Evolutionary conservation across 805 yeast species (phyloP), one percentile per base, ranked within the genome.

Genomic region (Kodamaea nitidulidarum): DNA sequence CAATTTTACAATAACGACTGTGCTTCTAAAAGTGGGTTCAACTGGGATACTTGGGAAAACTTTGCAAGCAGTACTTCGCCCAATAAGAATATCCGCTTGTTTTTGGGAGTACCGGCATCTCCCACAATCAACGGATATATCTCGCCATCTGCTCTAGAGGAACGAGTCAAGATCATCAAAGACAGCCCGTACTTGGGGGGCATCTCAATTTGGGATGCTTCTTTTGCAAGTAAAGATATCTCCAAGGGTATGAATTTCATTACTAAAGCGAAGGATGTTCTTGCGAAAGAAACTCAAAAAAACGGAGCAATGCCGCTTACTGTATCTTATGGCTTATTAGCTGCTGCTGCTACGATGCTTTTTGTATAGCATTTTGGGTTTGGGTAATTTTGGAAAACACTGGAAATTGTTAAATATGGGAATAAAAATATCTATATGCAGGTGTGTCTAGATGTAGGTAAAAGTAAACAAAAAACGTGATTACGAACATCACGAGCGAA

Each of bases 1-100:
- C 95, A 87, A 65, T 88, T 88, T 64, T 88, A 87, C 73, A 88
- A 88, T 75, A 88, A 88, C 63, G 70, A 80, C 53, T 84, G 95
- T 61, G 63, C 74, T 33, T 64, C 79, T 36, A 55, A 56, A 12
- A 43, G 44, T 22, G 12, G 32, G 15, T 88, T 86, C 72, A 72
- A 72, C 58, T 71, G 69, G 66, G 82, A 80, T 45, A 73, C 84
- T 25, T 88, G 95, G 95, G 66, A 71, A 16, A 56, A 70, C 27
- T 86, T 58, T 56, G 93, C 91, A 17, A 44, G 63, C 15, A 61
- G 57, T 33, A 52, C 70, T 18, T 71, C 88, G 26, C 82, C 84
- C 7, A 65, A 65, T 43, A 56, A 55, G 41, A 44, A 62, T 35
- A 55, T 61, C 35, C 58, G 60, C 40, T 50, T 64, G 43, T 63